Conservation (phyloP, 805 yeast genomes). For the Yarrowia alimentaria region DNA sequence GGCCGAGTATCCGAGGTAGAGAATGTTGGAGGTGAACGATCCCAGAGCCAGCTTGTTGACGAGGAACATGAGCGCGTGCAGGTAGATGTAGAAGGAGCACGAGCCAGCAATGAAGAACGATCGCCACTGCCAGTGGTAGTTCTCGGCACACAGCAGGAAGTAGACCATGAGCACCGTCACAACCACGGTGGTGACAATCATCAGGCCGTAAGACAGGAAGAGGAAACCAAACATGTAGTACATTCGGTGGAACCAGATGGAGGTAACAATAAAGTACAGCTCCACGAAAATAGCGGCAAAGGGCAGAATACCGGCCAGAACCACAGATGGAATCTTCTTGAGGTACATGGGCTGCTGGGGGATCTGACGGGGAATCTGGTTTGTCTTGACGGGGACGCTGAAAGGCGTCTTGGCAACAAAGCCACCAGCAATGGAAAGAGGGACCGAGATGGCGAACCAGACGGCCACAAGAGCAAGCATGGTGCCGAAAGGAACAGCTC, state of each 20-base stretch:
- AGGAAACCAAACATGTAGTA: slow-evolving; percentile 98
- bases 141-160: slow-evolving; percentile 82
- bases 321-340: slow-evolving; percentile 60
- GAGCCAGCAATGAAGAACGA: slow-evolving; percentile 85
- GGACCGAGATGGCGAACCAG: slow-evolving; percentile 85
- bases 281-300: slow-evolving; percentile 94
- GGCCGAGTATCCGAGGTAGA: slow-evolving; percentile 79
- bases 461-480: slow-evolving; percentile 74
- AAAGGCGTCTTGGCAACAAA: slow-evolving; percentile 59
- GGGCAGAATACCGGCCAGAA: slow-evolving; percentile 88
- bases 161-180: slow-evolving; percentile 79
- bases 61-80: slow-evolving; percentile 67
- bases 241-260: slow-evolving; percentile 90
- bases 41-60: slow-evolving; percentile 57
- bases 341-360: slow-evolving; percentile 88
- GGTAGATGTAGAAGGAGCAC: slow-evolving; percentile 76
- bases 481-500: slow-evolving; percentile 92
- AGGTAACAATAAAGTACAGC: slow-evolving; percentile 85
- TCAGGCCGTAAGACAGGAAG: slow-evolving; percentile 79
- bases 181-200: slow-evolving; percentile 75
- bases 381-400: slow-evolving; percentile 80
- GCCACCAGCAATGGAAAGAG: slow-evolving; percentile 82
- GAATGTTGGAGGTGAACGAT: slow-evolving; percentile 70
- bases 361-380: slow-evolving; percentile 94
- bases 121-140: slow-evolving; percentile 98